phyloP scores from a whole-genome alignment of 2,329 filamentous ascomycete species.

The Pezicula carpinea region DNA sequence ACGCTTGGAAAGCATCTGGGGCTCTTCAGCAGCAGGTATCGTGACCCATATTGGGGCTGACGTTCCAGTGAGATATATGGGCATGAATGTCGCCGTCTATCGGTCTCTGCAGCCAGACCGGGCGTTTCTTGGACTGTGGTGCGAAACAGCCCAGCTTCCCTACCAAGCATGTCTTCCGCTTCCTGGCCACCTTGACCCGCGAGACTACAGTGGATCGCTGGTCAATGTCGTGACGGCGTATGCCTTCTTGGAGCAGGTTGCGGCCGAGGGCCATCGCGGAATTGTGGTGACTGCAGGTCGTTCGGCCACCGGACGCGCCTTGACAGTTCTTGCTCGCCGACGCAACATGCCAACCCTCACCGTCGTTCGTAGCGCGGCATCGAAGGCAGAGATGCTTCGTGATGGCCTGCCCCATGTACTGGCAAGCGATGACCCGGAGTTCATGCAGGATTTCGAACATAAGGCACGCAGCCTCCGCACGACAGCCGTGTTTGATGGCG shows the following conservation, averaged over 20 bases:
- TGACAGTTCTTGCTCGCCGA: conserved; percentile 1
- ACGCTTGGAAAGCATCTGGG: neutral
- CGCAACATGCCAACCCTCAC: neutral
- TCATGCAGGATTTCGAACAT: neutral
- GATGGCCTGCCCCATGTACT: neutral
- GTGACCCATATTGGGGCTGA: conserved; percentile 1
- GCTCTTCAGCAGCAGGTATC: conserved; percentile 1
- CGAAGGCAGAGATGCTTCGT: neutral
- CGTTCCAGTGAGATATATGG: neutral
- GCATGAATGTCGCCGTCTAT: neutral
- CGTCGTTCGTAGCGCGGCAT: conserved; percentile 1
- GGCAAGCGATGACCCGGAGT: neutral
- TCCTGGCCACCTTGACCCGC: conserved; percentile 1
- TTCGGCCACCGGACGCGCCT: conserved; percentile 2
- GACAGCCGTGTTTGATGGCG: neutral
- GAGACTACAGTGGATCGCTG: conserved; percentile 3
- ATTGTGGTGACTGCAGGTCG: neutral
- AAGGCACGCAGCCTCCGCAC: neutral
- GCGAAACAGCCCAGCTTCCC: conserved; percentile 1
- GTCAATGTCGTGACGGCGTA: conserved; percentile 3
- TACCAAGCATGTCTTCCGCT: conserved; percentile 2
- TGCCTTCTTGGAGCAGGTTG: neutral
- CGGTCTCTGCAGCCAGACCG: neutral
- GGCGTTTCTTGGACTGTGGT: conserved; percentile 1
- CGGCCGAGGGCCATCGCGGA: conserved; percentile 2